Conservation (phyloP, 2,329 filamentous ascomycete species). For the Colletotrichum incanum region DNA sequence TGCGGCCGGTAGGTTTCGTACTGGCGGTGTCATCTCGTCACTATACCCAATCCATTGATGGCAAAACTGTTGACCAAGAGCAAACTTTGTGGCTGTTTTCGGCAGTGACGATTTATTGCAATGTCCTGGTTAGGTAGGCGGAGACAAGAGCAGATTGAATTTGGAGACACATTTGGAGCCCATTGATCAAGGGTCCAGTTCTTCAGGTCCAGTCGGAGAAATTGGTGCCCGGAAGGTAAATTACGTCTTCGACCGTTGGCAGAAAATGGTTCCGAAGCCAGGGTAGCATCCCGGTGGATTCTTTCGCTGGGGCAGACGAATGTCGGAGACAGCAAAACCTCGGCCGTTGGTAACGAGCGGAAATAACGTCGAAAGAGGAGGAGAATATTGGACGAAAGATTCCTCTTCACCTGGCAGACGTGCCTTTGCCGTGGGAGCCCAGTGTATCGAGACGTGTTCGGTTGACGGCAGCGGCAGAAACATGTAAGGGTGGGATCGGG, state of each 20-base stretch:
- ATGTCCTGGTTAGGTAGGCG: neutral
- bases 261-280: conserved; percentile 25
- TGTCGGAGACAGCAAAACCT: conserved; percentile 6
- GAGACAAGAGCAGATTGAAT: conserved; percentile 31
- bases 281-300: conserved; percentile 21
- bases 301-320: conserved; percentile 8
- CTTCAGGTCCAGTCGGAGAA: conserved; percentile 35
- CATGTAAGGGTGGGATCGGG: neutral
- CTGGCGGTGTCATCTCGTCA: conserved; percentile 17
- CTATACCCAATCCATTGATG: conserved; percentile 28
- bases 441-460: neutral
- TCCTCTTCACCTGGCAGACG: neutral
- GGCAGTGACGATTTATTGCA: conserved; percentile 13
- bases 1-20: conserved; percentile 25
- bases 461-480: neutral
- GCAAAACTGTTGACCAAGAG: conserved; percentile 15
- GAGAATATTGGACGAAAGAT: neutral
- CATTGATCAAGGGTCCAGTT: too few species aligned
- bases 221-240: conserved; percentile 21
- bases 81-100: conserved; percentile 27
- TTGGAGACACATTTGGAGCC: conserved; percentile 29
- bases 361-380: neutral
- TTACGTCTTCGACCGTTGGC: conserved; percentile 21
- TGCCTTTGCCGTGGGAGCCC: neutral
- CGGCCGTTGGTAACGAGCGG: neutral